A percentile compares a stretch with the other conserved stretches of the same genome.
Evolutionary conservation across 495 filamentous ascomycete genomes (phyloP).

Genomic region (Immersiella caudata): DNA sequence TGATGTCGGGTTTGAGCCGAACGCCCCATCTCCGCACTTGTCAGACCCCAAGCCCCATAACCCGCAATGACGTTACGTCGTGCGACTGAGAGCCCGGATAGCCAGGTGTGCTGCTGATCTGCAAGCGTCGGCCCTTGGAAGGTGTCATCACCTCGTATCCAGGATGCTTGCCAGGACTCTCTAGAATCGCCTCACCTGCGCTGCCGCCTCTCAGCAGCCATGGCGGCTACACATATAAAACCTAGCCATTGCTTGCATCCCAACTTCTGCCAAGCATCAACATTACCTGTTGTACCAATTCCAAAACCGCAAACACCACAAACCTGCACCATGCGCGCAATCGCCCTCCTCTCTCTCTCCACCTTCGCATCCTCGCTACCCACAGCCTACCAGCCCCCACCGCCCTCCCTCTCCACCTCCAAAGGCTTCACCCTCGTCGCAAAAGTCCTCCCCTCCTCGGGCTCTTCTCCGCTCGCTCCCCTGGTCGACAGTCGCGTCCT

Average conservation of each 20-base stretch:
- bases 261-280: neutral
- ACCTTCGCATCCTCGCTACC: neutral
- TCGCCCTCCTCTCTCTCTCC: neutral
- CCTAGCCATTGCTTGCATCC: neutral
- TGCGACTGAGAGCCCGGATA: neutral
- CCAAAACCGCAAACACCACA: neutral
- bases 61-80: neutral
- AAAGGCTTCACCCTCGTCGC: neutral
- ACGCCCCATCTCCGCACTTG: neutral
- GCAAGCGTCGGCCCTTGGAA: neutral
- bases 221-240: neutral
- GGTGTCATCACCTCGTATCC: conserved; percentile 1
- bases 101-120: neutral
- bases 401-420: neutral
- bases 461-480: neutral
- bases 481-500: neutral
- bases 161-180: neutral
- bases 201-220: neutral
- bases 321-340: neutral
- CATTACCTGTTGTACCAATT: neutral
- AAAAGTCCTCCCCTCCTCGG: neutral
- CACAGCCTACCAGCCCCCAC: neutral
- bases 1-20: neutral
- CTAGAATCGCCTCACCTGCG: neutral
- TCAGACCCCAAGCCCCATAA: neutral